phyloP scores from a whole-genome alignment of 164 flowering plant genomes.

The Litsea cubeba region DNA sequence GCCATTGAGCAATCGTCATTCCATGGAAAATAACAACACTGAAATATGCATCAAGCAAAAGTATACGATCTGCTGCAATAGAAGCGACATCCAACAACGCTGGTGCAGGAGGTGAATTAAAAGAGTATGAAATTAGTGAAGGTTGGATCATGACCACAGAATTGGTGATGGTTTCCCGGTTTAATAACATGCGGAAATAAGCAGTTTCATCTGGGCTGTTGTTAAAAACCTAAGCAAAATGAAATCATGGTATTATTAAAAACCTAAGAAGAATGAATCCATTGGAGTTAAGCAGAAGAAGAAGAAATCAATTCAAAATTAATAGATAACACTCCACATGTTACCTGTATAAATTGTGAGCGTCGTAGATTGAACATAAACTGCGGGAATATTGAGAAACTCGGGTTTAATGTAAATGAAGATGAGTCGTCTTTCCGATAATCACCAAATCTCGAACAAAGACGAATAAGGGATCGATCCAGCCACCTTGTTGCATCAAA shows the following conservation, averaged over 20 bases:
- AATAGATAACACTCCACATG: not conserved
- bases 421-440: slow-evolving; percentile 92
- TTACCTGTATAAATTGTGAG: slow-evolving; percentile 99
- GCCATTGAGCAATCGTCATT: slow-evolving; percentile 97
- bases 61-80: slow-evolving; percentile 75
- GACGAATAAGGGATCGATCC: slow-evolving; percentile 81
- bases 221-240: slow-evolving; percentile 70
- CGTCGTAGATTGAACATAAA: slow-evolving; percentile 92
- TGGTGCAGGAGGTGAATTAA: slow-evolving; percentile 65
- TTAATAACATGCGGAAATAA: slow-evolving; percentile 86
- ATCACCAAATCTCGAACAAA: slow-evolving; percentile 95
- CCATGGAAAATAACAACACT: slow-evolving; percentile 94
- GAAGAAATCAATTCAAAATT: not conserved
- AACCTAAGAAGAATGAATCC: slow-evolving; percentile 41
- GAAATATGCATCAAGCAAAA: slow-evolving; percentile 85
- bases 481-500: slow-evolving; percentile 98
- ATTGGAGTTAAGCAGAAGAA: not conserved
- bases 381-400: slow-evolving; percentile 88
- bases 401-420: slow-evolving; percentile 80
- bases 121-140: slow-evolving; percentile 78
- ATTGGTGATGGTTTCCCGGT: slow-evolving; percentile 74
- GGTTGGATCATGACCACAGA: slow-evolving; percentile 98
- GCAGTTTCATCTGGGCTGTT: slow-evolving; percentile 99
- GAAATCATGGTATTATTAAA: slow-evolving; percentile 55
- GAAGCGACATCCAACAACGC: slow-evolving; percentile 91